A percentile compares a stretch with the other conserved stretches of the same genome.
Conservation (phyloP, 2,329 filamentous ascomycete genomes). For the Diaporthe australafricana region DNA sequence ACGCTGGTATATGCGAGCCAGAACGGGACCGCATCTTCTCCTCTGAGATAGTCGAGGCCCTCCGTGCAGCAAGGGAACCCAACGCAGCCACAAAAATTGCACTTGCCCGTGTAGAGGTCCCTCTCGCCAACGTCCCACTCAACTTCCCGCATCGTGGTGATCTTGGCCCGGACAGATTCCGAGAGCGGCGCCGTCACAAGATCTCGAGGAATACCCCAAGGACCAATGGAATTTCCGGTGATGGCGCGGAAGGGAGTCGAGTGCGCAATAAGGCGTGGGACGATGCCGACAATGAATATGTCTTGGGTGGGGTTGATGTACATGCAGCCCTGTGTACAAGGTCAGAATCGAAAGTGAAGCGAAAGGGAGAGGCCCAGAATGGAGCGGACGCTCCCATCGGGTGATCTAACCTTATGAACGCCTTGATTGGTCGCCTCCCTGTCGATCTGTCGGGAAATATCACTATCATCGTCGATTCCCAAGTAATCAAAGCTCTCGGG, state of each 20-base stretch:
- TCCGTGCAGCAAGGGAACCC: neutral
- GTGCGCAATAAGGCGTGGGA: neutral
- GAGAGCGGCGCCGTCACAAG: constrained; percentile 16
- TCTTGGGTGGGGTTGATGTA: constrained; percentile 23
- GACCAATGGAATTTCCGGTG: neutral
- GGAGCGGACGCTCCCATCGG: neutral
- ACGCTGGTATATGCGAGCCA: neutral
- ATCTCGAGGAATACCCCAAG: neutral
- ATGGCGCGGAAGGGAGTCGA: neutral
- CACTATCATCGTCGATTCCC: neutral
- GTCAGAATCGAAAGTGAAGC: neutral
- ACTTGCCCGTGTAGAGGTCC: constrained; percentile 3
- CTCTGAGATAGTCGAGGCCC: neutral
- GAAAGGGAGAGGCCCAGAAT: neutral
- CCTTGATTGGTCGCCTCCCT: neutral
- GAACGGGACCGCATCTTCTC: neutral
- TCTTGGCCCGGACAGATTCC: neutral
- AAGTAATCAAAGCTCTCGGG: neutral
- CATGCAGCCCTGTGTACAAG: constrained; percentile 4
- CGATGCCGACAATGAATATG: constrained; percentile 16
- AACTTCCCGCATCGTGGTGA: constrained; percentile 21
- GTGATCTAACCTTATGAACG: neutral
- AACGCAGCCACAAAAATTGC: neutral
- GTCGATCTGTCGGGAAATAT: neutral
- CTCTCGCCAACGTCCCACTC: constrained; percentile 17